Evolutionary conservation across 106 monocot genomes (phyloP), one percentile per base, ranked within the genome.

Genomic region (Chionographis japonica): DNA sequence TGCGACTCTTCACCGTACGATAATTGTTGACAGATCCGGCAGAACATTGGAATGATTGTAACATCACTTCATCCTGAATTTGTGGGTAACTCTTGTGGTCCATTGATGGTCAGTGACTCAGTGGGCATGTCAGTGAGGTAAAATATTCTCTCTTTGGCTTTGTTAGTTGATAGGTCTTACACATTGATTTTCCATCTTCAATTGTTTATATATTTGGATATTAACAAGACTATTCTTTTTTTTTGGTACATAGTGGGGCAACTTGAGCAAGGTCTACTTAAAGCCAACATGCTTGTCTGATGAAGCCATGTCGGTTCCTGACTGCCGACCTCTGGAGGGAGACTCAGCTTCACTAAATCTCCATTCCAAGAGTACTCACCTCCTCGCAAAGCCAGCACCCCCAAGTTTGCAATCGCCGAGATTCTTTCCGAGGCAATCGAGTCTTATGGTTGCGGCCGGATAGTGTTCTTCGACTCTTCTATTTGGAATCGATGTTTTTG

Each of bases 71-170:
- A 81, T 87, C 18, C 63, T 97, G 50, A 97, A 97, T 58, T 97
- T 92, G 97, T 69, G 89, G 43, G 66, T 97, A 62, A 97, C 97
- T 42, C 84, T 97, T 20, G 92, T 97, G 11, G 85, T 97, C 16
- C 95, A 7, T 70, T 97, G 75, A 85, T 92, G 79, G 74, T 92
- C 74, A 92, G 92, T 61, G 97, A 77, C 71, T 97, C 74, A 92
- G 92, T 61, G 97, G 92, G 13, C 86, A 92, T 73, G 92, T 97
- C 42, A 80, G 84, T 68, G 95, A 97, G 83, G 94, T 94, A 79
- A 79, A 35, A 3, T 8, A 15, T 35, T 56, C 9, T 2, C 41
- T 62, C 41, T 54, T 52, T 36, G 17, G 35, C 8, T 13, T 12
- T 71, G 17, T 50, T 46, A 4, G 50, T 4, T 15, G 36, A 11